Conservation (phyloP, 2,329 filamentous ascomycete species). For the Zalaria obscura region DNA sequence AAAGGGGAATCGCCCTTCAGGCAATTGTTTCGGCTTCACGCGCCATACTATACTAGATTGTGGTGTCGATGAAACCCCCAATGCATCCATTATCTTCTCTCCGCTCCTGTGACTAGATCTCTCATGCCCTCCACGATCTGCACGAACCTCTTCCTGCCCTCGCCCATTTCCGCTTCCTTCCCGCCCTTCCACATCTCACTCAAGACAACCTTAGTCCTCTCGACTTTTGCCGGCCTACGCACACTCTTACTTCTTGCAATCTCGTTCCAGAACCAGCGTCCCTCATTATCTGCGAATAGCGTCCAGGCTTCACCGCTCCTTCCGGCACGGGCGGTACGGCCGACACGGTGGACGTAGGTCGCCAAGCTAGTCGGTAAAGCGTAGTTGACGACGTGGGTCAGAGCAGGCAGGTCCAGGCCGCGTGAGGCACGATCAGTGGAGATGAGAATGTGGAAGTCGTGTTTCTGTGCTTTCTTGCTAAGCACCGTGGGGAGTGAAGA, state of each 20-base stretch:
- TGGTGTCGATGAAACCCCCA: no score
- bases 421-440: conserved; percentile 89
- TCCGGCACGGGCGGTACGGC: conserved; percentile 75
- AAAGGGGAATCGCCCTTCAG: no score
- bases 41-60: no score
- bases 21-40: no score
- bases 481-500: conserved; percentile 30
- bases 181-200: conserved; percentile 12
- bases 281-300: conserved; percentile 67
- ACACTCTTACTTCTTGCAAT: conserved; percentile 48
- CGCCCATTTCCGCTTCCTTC: conserved; percentile 12
- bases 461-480: conserved; percentile 43
- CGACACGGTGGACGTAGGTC: conserved; percentile 82
- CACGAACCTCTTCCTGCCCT: conserved; percentile 29
- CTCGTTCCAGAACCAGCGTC: conserved; percentile 81
- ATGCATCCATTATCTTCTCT: no score
- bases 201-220: conserved; percentile 26
- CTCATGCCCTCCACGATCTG: conserved; percentile 47
- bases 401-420: conserved; percentile 59
- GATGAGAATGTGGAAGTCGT: conserved; percentile 62
- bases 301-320: conserved; percentile 71
- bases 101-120: conserved; percentile 37
- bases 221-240: conserved; percentile 30
- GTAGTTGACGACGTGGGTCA: conserved; percentile 86
- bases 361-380: conserved; percentile 71